A percentile compares a stretch with the other conserved stretches of the same genome.
These are phyloP conservation scores for Daldinia grandis DNA, from an alignment of 495 filamentous ascomycete genomes.

Conservation along the genomic window DNA sequence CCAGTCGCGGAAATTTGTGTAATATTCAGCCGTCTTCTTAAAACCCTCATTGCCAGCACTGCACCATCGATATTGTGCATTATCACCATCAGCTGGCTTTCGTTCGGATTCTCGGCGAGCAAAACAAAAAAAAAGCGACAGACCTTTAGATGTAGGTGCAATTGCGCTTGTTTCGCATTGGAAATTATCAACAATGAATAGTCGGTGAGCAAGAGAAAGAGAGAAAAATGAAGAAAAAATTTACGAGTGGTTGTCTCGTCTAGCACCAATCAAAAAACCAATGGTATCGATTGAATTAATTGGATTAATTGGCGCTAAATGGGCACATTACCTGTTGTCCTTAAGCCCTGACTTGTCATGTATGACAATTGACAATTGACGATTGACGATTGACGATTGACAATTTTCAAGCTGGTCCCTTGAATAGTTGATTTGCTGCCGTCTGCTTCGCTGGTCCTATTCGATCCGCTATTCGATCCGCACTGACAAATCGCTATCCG, in stretches of 20 bases:
- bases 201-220: slow-evolving; percentile 27
- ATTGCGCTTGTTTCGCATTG: slow-evolving; percentile 21
- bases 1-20: slow-evolving; percentile 34
- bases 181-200: slow-evolving; percentile 18
- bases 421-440: slow-evolving; percentile 32
- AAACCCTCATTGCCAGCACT: slow-evolving; percentile 35
- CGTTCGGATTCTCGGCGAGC: slow-evolving; percentile 11
- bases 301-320: slow-evolving; percentile 38
- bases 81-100: slow-evolving; percentile 21
- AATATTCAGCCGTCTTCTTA: slow-evolving; percentile 24
- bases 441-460: slow-evolving; percentile 25
- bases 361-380: slow-evolving; percentile 30
- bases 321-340: background rate
- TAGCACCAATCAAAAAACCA: slow-evolving; percentile 10
- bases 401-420: background rate
- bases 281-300: slow-evolving; percentile 4
- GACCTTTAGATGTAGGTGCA: background rate
- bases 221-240: background rate
- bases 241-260: slow-evolving; percentile 14
- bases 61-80: slow-evolving; percentile 6
- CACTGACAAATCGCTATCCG: slow-evolving; percentile 30
- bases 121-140: background rate
- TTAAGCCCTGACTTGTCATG: slow-evolving; percentile 30
- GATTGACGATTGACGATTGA: slow-evolving; percentile 21
- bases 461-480: background rate